These are phyloP conservation scores for Exobasidium rhododendri DNA, from an alignment of 1,284 basidiomycete species.

Conservation along the genomic window DNA sequence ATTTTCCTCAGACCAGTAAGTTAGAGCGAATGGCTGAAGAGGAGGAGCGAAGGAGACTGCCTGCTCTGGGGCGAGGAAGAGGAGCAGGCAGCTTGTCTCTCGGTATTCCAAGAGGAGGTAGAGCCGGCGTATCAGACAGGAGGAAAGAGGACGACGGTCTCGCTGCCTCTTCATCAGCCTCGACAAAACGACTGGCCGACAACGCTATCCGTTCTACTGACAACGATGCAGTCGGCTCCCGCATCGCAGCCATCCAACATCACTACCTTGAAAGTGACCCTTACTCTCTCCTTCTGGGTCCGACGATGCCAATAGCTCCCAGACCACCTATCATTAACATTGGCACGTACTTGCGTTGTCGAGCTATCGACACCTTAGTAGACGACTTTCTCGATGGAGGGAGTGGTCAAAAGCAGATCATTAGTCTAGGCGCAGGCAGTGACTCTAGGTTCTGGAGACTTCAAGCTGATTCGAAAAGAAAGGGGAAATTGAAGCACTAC, in stretches of 20 bases:
- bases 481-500: constrained; percentile 60
- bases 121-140: not conserved
- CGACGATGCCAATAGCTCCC: constrained; percentile 8
- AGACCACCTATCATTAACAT: constrained; percentile 84
- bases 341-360: constrained; percentile 82
- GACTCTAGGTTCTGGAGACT: constrained; percentile 90
- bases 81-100: not conserved
- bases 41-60: not conserved
- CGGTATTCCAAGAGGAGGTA: not conserved
- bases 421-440: constrained; percentile 86
- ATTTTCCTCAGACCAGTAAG: too few species aligned
- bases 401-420: constrained; percentile 65
- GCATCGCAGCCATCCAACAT: constrained; percentile 61
- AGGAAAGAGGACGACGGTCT: not conserved
- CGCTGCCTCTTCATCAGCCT: not conserved
- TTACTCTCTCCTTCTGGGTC: constrained; percentile 24
- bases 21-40: too few species aligned
- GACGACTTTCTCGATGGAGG: constrained; percentile 64
- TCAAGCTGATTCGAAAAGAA: constrained; percentile 57
- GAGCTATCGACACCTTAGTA: constrained; percentile 75
- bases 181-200: constrained; percentile 56
- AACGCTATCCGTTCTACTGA: constrained; percentile 70
- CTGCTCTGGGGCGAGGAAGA: not conserved
- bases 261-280: constrained; percentile 28
- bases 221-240: constrained; percentile 69